These are phyloP conservation scores for Solanum dulcamara DNA, from an alignment of 257 asterid species.

Conservation along the genomic window DNA sequence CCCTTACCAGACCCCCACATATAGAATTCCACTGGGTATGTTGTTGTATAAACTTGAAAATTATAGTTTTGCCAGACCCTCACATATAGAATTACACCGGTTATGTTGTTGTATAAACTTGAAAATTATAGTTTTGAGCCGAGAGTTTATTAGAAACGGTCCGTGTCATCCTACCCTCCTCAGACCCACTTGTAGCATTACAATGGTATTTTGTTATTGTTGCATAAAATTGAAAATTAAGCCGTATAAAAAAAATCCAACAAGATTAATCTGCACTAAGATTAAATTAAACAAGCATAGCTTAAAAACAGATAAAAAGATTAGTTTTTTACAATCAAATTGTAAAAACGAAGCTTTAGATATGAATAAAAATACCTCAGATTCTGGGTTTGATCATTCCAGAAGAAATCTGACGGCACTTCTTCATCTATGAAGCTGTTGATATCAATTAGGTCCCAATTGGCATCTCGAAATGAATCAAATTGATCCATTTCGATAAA, in stretches of 20 bases:
- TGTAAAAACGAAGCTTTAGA: background rate
- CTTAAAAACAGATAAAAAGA: background rate
- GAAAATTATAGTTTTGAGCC: background rate
- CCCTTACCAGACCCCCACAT: background rate
- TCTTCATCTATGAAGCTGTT: conserved; percentile 35
- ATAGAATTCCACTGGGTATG: background rate
- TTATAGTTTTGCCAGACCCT: too few relatives aligned
- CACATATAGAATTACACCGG: background rate
- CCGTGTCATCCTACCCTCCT: background rate
- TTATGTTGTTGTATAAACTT: too few relatives aligned
- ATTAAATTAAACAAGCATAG: background rate
- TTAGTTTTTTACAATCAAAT: background rate
- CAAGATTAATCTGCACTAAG: background rate
- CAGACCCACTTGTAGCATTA: background rate
- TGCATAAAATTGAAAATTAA: background rate
- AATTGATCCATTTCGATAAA: conserved; percentile 19
- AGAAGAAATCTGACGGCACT: conserved; percentile 22
- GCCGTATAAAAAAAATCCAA: background rate
- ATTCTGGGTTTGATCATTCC: conserved; percentile 26
- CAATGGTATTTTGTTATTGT: background rate
- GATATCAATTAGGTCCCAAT: conserved; percentile 47
- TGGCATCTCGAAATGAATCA: conserved; percentile 24
- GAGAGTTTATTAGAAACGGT: too few relatives aligned
- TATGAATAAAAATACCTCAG: conserved; percentile 12
- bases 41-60: too few relatives aligned